Conservation (phyloP, 768 basidiomycete genomes). For the Russula brevipes region DNA sequence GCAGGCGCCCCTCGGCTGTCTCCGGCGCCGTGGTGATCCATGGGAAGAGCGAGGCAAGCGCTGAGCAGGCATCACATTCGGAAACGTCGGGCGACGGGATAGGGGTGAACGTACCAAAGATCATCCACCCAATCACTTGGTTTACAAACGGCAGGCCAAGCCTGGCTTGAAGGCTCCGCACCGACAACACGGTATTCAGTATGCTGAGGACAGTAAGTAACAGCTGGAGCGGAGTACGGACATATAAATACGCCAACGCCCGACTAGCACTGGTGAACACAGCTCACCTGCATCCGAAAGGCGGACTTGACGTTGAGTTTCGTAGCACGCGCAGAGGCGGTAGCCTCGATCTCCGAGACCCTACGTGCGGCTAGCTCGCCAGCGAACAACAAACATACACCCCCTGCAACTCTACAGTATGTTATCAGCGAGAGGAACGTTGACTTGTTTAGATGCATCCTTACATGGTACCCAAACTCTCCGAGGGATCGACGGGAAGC, state of each 20-base stretch:
- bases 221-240: slow-evolving; percentile 33
- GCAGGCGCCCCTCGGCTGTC: slow-evolving; percentile 44
- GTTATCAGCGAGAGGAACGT: background rate
- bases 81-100: background rate
- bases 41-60: slow-evolving; percentile 47
- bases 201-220: slow-evolving; percentile 44
- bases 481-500: slow-evolving; percentile 65
- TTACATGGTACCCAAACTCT: slow-evolving; percentile 57
- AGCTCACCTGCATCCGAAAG: slow-evolving; percentile 12
- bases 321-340: background rate
- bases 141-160: slow-evolving; percentile 56
- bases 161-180: slow-evolving; percentile 57
- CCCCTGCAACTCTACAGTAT: slow-evolving; percentile 36
- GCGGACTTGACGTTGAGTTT: background rate
- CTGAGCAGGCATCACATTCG: slow-evolving; percentile 31
- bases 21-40: slow-evolving; percentile 45
- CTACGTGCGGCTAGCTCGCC: slow-evolving; percentile 10
- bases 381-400: slow-evolving; percentile 38
- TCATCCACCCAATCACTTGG: slow-evolving; percentile 59
- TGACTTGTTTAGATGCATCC: slow-evolving; percentile 27
- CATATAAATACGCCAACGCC: background rate
- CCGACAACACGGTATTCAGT: slow-evolving; percentile 53
- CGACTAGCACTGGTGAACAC: background rate
- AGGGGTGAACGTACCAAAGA: slow-evolving; percentile 46
- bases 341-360: background rate